phyloP scores from a whole-genome alignment of 148 eudicot species.

The Cornus florida region DNA sequence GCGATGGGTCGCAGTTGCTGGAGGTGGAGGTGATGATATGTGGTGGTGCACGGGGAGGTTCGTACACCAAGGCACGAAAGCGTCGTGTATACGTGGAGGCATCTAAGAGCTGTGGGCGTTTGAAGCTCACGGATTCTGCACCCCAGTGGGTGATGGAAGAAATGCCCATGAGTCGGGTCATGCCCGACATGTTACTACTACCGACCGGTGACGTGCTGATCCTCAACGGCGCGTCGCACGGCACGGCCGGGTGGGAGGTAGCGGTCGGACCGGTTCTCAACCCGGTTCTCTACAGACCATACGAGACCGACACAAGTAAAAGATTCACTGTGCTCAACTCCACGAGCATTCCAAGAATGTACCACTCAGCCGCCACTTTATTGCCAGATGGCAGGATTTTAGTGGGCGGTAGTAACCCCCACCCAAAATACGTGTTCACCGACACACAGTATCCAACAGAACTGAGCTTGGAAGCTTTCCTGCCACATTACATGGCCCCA shows the following conservation, averaged over 20 bases:
- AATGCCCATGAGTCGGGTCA: conserved; percentile 79
- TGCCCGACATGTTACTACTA: conserved; percentile 70
- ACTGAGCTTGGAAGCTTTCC: conserved; percentile 61
- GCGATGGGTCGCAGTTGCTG: not conserved
- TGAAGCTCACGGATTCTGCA: conserved; percentile 36
- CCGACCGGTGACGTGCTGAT: conserved; percentile 73
- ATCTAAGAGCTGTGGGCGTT: conserved; percentile 50
- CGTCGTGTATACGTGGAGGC: conserved; percentile 40
- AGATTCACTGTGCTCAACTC: conserved; percentile 55
- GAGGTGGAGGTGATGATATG: conserved; percentile 70
- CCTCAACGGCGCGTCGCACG: conserved; percentile 70
- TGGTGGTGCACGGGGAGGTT: conserved; percentile 64
- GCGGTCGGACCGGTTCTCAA: conserved; percentile 60
- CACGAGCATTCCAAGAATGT: conserved; percentile 56
- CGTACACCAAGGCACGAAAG: conserved; percentile 36
- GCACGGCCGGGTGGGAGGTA: conserved; percentile 90
- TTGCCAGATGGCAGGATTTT: conserved; percentile 70
- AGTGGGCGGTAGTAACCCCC: conserved; percentile 92
- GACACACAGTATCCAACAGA: conserved; percentile 63
- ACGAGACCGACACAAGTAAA: conserved; percentile 21
- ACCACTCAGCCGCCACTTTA: conserved; percentile 71
- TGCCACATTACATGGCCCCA: conserved; percentile 58
- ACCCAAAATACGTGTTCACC: conserved; percentile 56
- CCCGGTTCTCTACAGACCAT: conserved; percentile 59
- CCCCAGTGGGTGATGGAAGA: conserved; percentile 70